phyloP scores from a whole-genome alignment of 1,284 basidiomycete genomes.

The Papiliotrema nemorosa region DNA sequence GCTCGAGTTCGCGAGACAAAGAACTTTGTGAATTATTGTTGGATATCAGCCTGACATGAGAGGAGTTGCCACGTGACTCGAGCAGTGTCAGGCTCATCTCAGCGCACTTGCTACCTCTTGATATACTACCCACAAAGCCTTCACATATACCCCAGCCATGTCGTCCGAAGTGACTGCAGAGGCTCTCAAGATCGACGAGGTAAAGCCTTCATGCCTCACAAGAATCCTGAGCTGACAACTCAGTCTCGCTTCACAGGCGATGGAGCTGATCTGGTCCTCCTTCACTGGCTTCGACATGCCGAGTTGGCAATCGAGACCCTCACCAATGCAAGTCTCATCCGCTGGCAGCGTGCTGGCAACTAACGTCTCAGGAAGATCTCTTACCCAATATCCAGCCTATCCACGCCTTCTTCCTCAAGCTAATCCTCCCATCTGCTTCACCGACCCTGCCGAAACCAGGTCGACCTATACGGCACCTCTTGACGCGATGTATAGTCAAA shows the following conservation, averaged over 20 bases:
- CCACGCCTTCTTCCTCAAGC: slow-evolving; percentile 42
- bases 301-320: slow-evolving; percentile 43
- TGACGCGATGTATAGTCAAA: slow-evolving; percentile 70
- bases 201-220: slow-evolving; percentile 2
- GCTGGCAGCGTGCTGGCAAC: not conserved
- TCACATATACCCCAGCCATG: slow-evolving; percentile 9
- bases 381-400: slow-evolving; percentile 25
- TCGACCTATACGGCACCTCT: slow-evolving; percentile 73
- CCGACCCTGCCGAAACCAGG: slow-evolving; percentile 68
- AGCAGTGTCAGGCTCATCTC: slow-evolving; percentile 1
- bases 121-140: not conserved
- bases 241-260: slow-evolving; percentile 41
- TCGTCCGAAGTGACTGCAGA: slow-evolving; percentile 15
- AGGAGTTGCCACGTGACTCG: not conserved
- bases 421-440: slow-evolving; percentile 29
- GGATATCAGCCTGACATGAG: slow-evolving; percentile 4
- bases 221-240: slow-evolving; percentile 1
- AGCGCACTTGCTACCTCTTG: not conserved
- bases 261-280: slow-evolving; percentile 39
- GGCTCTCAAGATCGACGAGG: slow-evolving; percentile 24
- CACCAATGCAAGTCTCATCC: slow-evolving; percentile 10
- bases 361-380: slow-evolving; percentile 18
- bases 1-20: not conserved
- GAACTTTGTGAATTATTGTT: not conserved
- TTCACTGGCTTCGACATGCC: slow-evolving; percentile 42